Base-by-base conservation (phyloP, 805 yeast genomes). In the Candida anglica region DNA sequence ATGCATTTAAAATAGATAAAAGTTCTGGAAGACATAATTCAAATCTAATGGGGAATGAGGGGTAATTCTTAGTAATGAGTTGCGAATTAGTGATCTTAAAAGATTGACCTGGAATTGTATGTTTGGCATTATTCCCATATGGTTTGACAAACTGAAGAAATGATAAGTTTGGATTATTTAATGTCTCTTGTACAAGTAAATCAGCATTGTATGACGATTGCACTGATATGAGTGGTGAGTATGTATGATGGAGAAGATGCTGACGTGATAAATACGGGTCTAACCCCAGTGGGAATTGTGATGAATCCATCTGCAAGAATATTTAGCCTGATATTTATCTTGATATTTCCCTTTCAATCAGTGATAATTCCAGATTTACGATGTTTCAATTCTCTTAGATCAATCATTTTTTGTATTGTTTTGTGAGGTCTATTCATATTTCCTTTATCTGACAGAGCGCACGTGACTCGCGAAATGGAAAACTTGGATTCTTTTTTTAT, bases 31-130 rank as follows among this genome's bases (percentile, higher is more conserved):
- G 42, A 7, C 63, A 43, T 18, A 65, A 63, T 41, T 65, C 68
- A 46, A 81, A 81, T 30, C 84, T 61, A 20, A 82, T 59, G 15
- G 79, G 76, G 44, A 77, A 77, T 43, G 73, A 73, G 6, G 74
- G 75, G 36, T 71, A 67, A 4, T 58, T 61, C 34, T 66, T 60
- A 14, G 79, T 70, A 25, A 70, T 60, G 28, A 73, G 58, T 48
- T 73, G 80, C 18, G 71, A 65, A 46, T 73, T 79, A 19, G 73
- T 68, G 34, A 75, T 66, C 33, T 66, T 71, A 44, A 71, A 71
- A 18, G 65, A 48, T 42, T 66, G 71, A 43, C 53, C 53, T 16
- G 69, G 53, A 5, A 53, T 44, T 25, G 55, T 50, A 36, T 74
- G 73, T 30, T 61, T 58, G 20, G 75, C 69, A 38, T 57, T 62